A percentile compares a stretch with the other conserved stretches of the same genome.
Evolutionary conservation across 192 early-diverging fungal species (phyloP).

Genomic region (Allomyces arbusculus): DNA sequence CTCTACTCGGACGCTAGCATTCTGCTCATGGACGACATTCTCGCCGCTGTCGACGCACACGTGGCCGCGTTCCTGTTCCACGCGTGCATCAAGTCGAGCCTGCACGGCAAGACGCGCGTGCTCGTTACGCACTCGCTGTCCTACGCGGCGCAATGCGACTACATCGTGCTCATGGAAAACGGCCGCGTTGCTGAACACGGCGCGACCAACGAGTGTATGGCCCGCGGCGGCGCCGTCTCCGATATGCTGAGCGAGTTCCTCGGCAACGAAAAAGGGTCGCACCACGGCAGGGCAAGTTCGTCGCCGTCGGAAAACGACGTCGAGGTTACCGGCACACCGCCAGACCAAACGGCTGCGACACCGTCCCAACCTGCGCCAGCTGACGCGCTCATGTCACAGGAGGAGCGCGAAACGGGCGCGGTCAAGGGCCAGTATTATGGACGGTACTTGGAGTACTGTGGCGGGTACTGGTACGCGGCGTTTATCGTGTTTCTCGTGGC

Average conservation of each 20-base stretch:
- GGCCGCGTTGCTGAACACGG: constrained; percentile 53
- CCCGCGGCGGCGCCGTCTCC: constrained; percentile 13
- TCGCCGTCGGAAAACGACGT: too few species aligned
- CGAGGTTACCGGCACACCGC: too few species aligned
- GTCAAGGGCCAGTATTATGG: neutral
- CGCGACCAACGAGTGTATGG: constrained; percentile 41
- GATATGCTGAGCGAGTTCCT: neutral
- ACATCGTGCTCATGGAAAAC: constrained; percentile 45
- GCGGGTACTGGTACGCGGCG: neutral
- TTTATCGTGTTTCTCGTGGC: neutral
- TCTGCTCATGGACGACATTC: constrained; percentile 62
- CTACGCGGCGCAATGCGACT: constrained; percentile 49
- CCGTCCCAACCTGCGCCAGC: too few species aligned
- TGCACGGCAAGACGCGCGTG: constrained; percentile 56
- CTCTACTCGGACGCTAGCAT: constrained; percentile 57
- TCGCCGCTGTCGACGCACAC: constrained; percentile 67
- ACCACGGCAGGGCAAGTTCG: neutral
- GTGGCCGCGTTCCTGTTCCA: constrained; percentile 47
- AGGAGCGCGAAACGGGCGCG: neutral
- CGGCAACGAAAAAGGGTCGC: neutral
- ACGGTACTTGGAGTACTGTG: neutral
- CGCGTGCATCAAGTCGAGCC: constrained; percentile 33
- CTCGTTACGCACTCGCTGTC: constrained; percentile 67
- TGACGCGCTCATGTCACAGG: neutral
- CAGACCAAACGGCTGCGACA: neutral